Evolutionary conservation across 129 eudicot species (phyloP).

Genomic region (Kitagawia praeruptora): DNA sequence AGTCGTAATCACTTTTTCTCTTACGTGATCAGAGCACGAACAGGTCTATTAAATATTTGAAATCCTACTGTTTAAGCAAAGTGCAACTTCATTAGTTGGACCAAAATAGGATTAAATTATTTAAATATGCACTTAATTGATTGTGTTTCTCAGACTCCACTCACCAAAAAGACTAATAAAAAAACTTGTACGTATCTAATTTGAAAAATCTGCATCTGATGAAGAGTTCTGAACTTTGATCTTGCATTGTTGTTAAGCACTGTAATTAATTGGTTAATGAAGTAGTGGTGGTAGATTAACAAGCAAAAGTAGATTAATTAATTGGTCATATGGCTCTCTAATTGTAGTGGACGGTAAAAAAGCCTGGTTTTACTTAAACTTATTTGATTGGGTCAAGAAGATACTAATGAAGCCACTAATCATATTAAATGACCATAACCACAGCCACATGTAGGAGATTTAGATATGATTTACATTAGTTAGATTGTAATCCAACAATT

Average conservation of each 20-base stretch:
- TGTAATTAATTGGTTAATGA: background rate
- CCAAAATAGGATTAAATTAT: background rate
- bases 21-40: background rate
- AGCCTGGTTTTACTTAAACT: background rate
- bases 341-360: background rate
- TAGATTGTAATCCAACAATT: background rate
- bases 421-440: background rate
- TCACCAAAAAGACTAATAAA: background rate
- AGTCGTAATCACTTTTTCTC: background rate
- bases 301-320: background rate
- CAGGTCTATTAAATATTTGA: background rate
- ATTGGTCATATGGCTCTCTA: background rate
- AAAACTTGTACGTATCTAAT: background rate
- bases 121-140: background rate
- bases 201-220: too few relatives aligned
- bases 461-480: too few relatives aligned
- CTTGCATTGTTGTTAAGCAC: too few relatives aligned
- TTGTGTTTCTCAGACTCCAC: background rate
- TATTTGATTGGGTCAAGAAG: background rate
- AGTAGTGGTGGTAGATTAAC: background rate
- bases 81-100: background rate
- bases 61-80: background rate
- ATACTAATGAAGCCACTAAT: background rate
- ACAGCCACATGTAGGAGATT: background rate
- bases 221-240: too few relatives aligned